Evolutionary conservation across 495 filamentous ascomycete species (phyloP), one percentile per base, ranked within the genome.

Genomic region (Penicillium waksmanii): DNA sequence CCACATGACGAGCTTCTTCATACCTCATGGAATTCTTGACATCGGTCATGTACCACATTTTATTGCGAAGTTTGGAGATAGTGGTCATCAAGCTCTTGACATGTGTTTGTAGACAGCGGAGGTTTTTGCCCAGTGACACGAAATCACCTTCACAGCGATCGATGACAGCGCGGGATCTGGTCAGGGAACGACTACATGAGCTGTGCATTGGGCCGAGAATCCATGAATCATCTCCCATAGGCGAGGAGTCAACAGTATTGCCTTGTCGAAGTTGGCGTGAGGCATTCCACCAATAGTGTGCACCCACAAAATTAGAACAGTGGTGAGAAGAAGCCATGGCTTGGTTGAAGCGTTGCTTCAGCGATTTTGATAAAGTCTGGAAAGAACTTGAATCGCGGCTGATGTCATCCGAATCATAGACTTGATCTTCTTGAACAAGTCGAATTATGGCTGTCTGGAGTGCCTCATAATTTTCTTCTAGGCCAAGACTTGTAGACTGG

Each of bases 1-100:
- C 90, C 11, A 98, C 87, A 69, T 94, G 88, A 58, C 87, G 87
- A 21, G 92, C 92, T 70, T 96, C 90, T 58, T 96, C 94, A 66
- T 97, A 98, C 2, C 85, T 83, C 43, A 85, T 91, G 17, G 94
- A 97, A 66, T 96, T 94, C 55, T 89, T 88, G 44, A 98, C 95
- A 72, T 98, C 95, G 6, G 93, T 96, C 63, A 95, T 90, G 71
- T 96, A 98, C 95, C 95, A 98, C 91, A 97, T 96, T 80, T 98
- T 98, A 72, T 96, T 89, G 43, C 95, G 83, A 1, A 80, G 67
- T 48, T 73, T 76, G 47, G 68, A 60, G 38, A 79, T 63, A 2
- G 73, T 73, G 34, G 62, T 42, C 65, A 77, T 70, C 51, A 74
- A 62, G 1, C 68, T 66, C 52, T 74, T 76, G 15, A 75, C 66